A percentile compares a stretch with the other conserved stretches of the same genome.
These are phyloP conservation scores for Mycena latifolia DNA, from an alignment of 768 basidiomycete genomes.

Conservation along the genomic window DNA sequence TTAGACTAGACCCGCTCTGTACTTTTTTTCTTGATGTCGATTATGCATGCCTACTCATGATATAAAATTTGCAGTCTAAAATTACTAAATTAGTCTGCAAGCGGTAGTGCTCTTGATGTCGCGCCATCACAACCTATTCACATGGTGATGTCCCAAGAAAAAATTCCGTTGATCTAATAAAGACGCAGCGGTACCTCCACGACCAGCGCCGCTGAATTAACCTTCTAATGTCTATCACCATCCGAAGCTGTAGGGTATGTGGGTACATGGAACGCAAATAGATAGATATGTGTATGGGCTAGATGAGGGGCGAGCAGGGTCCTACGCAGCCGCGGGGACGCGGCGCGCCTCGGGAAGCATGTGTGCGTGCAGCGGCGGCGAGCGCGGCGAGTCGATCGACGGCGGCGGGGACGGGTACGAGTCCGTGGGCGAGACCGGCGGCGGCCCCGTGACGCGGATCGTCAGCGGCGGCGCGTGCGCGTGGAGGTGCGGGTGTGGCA, in stretches of 20 bases:
- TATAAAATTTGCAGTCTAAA: background rate
- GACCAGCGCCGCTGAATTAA: background rate
- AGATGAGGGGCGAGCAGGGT: slow-evolving; percentile 1
- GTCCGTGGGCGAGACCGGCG: slow-evolving; percentile 41
- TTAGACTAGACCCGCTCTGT: slow-evolving; percentile 33
- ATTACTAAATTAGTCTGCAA: background rate
- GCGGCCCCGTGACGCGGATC: slow-evolving; percentile 28
- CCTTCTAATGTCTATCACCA: slow-evolving; percentile 15
- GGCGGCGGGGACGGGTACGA: slow-evolving; percentile 63
- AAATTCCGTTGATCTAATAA: no score
- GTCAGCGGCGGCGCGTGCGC: slow-evolving; percentile 22
- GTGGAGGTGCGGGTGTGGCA: slow-evolving; percentile 8
- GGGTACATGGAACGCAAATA: slow-evolving; percentile 18
- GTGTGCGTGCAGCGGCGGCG: slow-evolving; percentile 37
- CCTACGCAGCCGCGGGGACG: slow-evolving; percentile 27
- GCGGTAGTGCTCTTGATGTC: background rate
- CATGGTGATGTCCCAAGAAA: background rate
- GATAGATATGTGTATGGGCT: slow-evolving; percentile 13
- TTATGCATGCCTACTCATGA: background rate
- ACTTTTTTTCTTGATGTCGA: slow-evolving; percentile 13
- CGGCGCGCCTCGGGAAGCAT: slow-evolving; percentile 33
- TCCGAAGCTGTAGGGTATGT: slow-evolving; percentile 24
- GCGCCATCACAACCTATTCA: no score
- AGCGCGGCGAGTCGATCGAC: slow-evolving; percentile 55
- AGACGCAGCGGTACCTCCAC: no score